Evolutionary conservation across 306 rosid species (phyloP).

Genomic region (Trichosanthes truncata): DNA sequence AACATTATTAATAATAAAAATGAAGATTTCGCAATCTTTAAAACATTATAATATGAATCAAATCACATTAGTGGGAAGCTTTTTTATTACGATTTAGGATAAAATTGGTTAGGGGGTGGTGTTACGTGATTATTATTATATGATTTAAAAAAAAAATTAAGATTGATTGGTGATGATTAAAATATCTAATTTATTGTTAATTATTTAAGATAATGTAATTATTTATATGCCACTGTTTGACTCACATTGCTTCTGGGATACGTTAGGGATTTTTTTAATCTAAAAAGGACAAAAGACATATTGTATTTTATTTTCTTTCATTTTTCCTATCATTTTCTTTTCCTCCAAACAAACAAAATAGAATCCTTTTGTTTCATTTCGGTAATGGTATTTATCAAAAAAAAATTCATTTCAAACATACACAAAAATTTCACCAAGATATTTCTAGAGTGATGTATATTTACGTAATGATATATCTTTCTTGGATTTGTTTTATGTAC

Average conservation of each 20-base stretch:
- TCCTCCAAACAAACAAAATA: background rate
- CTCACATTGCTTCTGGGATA: background rate
- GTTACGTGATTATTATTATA: constrained; percentile 4
- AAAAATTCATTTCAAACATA: background rate
- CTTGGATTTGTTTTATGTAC: background rate
- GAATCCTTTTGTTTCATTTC: background rate
- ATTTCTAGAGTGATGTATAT: background rate
- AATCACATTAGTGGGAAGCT: constrained; percentile 1
- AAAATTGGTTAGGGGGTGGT: background rate
- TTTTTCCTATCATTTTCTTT: background rate
- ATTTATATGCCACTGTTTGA: background rate
- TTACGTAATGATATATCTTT: background rate
- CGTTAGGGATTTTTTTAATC: background rate
- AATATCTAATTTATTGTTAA: background rate
- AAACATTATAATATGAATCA: constrained; percentile 6
- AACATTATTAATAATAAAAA: background rate
- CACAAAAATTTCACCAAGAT: background rate
- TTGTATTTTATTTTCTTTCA: background rate
- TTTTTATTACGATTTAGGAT: background rate
- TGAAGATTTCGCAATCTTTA: constrained; percentile 10
- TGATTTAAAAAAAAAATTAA: background rate
- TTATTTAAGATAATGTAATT: background rate
- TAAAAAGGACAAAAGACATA: background rate
- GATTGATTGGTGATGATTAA: background rate
- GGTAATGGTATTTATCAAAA: background rate